Percentiles rank a stretch among this genome's conserved stretches.
Evolutionary conservation across 2,329 filamentous ascomycete genomes (phyloP).

Genomic region (Colletotrichum australisinense): DNA sequence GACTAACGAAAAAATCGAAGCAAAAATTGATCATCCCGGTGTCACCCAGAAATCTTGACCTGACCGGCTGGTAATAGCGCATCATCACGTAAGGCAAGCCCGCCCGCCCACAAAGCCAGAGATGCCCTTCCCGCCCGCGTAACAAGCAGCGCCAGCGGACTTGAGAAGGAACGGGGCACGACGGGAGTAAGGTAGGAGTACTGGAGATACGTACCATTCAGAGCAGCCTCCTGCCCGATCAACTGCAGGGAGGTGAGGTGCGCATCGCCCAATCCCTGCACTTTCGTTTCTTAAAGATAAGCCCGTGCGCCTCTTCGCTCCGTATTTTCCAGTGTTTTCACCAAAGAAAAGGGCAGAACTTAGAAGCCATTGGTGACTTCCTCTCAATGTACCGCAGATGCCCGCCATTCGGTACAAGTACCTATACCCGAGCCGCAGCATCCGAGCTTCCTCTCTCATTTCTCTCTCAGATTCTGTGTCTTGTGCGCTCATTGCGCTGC

Average conservation of each 20-base stretch:
- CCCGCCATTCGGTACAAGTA: slow-evolving; percentile 12
- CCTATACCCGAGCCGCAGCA: slow-evolving; percentile 31
- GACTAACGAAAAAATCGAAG: neutral
- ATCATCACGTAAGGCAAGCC: slow-evolving; percentile 33
- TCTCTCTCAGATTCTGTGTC: neutral
- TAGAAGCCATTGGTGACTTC: neutral
- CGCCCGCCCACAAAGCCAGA: neutral
- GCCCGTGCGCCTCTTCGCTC: neutral
- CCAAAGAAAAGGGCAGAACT: neutral
- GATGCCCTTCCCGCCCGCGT: neutral
- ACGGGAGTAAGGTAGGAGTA: neutral
- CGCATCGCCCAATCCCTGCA: neutral
- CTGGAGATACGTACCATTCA: neutral
- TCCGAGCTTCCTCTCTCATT: slow-evolving; percentile 20
- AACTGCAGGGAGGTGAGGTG: slow-evolving; percentile 6
- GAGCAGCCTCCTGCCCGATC: neutral
- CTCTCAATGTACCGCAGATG: neutral
- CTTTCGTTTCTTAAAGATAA: neutral
- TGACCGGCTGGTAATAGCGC: slow-evolving; percentile 1
- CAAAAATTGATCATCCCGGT: slow-evolving; percentile 22
- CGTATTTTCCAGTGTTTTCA: neutral
- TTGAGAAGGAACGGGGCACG: neutral
- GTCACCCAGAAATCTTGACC: slow-evolving; percentile 8
- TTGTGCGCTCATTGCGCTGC: neutral
- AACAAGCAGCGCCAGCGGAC: neutral